Base-by-base conservation (phyloP, 108 stramenopile genomes). In the Epithemia pelagica region DNA sequence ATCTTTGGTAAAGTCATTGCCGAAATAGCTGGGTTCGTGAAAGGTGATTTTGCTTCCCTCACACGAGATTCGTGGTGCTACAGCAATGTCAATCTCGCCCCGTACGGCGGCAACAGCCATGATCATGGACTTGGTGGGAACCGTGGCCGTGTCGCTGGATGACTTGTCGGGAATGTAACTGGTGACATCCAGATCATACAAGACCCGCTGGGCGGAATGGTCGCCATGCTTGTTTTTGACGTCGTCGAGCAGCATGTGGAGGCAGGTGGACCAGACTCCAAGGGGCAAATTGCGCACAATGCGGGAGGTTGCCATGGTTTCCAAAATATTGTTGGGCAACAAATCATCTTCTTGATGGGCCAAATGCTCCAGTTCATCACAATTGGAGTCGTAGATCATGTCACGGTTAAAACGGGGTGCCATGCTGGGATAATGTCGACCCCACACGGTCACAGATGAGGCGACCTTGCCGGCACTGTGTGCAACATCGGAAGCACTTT, bases 301-400 rank as follows among this genome's bases (percentile, higher is more conserved):
- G 28, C 29, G 61, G 8, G 30, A 31, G 29, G 28, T 61, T 3
- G 61, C 10, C 7, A 30, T 8, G 3, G 15, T 22, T 28, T 61
- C 61, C 28, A 61, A 32, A 27, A 61, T 8, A 29, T 25, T 27
- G 8, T 61, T 61, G 31, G 61, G 61, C 61, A 31, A n/a, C 61
- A 27, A 61, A 10, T 32, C 28, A 10, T 46, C 37, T 5, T 46
- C 37, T 46, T 46, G 37, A 5, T 46, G 5, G 5, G 5, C 15
- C 37, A 46, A 46, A 15, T 15, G 15, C 15, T 46, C 15, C 15
- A 46, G 37, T 61, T 61, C 61, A 32, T 61, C 61, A 7, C 8
- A 61, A 10, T 61, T 32, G 10, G 21, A 7, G 28, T 61, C 61
- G 5, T 8, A 22, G 7, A 61, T 8, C 28, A 27, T 22, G 21